These are phyloP conservation scores for Entophlyctis luteolus DNA, from an alignment of 192 early-diverging fungal species.

Conservation along the genomic window DNA sequence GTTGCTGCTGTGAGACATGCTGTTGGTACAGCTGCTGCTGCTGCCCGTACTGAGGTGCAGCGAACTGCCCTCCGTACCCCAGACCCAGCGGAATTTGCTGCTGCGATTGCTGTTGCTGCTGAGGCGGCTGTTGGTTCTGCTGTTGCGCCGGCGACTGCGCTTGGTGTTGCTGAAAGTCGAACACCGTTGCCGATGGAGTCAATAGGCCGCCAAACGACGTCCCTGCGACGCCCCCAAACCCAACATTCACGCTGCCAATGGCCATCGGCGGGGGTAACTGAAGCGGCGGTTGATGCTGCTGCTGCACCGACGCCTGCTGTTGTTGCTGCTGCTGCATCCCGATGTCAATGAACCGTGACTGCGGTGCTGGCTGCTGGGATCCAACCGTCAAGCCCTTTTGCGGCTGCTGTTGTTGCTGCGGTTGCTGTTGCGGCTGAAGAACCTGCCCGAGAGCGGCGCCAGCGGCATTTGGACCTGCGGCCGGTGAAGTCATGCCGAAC, in stretches of 20 bases:
- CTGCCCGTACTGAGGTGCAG: background rate
- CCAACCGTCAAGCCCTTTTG: background rate
- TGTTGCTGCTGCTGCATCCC: background rate
- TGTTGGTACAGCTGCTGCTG: background rate
- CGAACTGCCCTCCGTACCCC: too few species aligned
- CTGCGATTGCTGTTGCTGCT: background rate
- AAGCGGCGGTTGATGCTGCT: background rate
- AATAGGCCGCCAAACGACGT: background rate
- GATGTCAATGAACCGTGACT: background rate
- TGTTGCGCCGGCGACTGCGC: background rate
- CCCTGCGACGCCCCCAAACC: too few species aligned
- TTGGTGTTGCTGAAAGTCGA: conserved; percentile 5
- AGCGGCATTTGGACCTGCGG: too few species aligned
- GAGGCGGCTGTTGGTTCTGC: background rate
- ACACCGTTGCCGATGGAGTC: conserved; percentile 17
- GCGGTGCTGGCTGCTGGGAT: background rate
- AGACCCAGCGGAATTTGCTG: too few species aligned
- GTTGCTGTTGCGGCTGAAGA: background rate
- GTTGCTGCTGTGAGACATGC: background rate
- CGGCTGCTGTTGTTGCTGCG: background rate
- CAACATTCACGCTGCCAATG: background rate
- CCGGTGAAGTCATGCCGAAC: too few species aligned
- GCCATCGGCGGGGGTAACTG: background rate
- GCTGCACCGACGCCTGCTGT: too few species aligned
- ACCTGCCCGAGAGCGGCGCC: too few species aligned